Percentiles rank a stretch among this genome's conserved stretches.
phyloP scores from a whole-genome alignment of 192 early-diverging fungal species.

The Spizellomyces punctatus region DNA sequence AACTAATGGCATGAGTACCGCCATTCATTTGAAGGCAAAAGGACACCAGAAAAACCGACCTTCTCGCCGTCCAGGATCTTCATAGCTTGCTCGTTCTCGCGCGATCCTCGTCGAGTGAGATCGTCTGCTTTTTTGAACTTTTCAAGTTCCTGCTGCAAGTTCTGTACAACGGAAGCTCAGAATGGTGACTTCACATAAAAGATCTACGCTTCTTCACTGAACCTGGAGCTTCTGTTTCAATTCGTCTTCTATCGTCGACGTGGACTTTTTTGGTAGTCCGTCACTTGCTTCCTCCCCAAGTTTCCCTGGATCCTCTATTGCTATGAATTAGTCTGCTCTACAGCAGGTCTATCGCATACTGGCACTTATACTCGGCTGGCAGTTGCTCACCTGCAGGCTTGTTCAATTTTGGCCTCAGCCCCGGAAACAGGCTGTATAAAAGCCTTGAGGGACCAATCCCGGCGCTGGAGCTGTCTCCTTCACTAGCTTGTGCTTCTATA shows the following conservation, averaged over 20 bases:
- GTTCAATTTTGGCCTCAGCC: conserved; percentile 5
- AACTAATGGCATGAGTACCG: not conserved
- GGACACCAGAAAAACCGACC: not conserved
- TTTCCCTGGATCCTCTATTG: too few relatives aligned
- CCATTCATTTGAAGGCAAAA: not conserved
- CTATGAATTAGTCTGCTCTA: too few relatives aligned
- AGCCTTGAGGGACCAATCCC: not conserved
- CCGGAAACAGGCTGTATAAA: conserved; percentile 7
- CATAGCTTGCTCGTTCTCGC: not conserved
- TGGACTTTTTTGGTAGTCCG: too few relatives aligned
- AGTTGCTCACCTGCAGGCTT: not conserved
- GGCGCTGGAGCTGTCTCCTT: too few relatives aligned
- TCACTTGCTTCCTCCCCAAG: too few relatives aligned
- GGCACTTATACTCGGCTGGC: too few relatives aligned
- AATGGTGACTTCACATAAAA: not conserved
- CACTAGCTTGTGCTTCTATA: too few relatives aligned
- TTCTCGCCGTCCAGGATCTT: not conserved
- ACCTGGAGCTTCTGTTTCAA: conserved; percentile 13
- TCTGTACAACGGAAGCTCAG: not conserved
- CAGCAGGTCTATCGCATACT: too few relatives aligned
- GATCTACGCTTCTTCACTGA: not conserved
- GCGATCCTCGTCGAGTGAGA: not conserved
- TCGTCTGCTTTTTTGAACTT: not conserved
- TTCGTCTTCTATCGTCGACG: not conserved
- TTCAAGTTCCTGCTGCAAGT: conserved; percentile 13